Percentiles rank a stretch among this genome's conserved stretches.
phyloP scores from a whole-genome alignment of 352 stramenopile species.

The Nothophytophthora sp. region DNA sequence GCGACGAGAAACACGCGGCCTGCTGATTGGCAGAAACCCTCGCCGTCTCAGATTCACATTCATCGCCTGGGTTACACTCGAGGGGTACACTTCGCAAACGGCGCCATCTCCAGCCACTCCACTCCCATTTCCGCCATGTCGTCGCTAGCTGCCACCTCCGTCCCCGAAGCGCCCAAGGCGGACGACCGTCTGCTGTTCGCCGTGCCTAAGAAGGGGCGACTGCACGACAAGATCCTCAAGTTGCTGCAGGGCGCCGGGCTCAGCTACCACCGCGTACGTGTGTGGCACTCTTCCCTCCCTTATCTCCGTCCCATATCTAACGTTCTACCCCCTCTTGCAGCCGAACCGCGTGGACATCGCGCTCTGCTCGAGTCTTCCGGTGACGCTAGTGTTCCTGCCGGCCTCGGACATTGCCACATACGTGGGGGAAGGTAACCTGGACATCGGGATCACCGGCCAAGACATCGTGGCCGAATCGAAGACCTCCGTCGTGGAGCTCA shows the following conservation, averaged over 20 bases:
- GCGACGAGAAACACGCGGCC: no score
- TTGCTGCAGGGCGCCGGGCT: constrained; percentile 96
- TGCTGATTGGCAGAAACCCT: constrained; percentile 19
- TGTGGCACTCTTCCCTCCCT: no score
- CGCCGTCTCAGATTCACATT: constrained; percentile 2
- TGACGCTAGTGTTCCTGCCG: constrained; percentile 98
- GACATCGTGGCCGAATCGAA: constrained; percentile 94
- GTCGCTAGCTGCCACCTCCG: neutral
- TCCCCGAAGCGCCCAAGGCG: constrained; percentile 24
- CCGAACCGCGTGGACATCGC: constrained; percentile 92
- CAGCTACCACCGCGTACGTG: constrained; percentile 91
- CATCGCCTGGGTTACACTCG: no score
- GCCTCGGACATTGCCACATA: constrained; percentile 98
- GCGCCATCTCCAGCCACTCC: constrained; percentile 13
- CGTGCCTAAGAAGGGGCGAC: constrained; percentile 97
- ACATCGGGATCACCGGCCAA: constrained; percentile 98
- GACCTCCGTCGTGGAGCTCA: constrained; percentile 91
- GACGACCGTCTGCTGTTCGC: constrained; percentile 90
- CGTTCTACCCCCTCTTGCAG: no score
- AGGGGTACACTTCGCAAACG: no score
- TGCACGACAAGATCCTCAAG: constrained; percentile 96
- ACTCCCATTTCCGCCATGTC: constrained; percentile 16
- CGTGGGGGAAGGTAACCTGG: constrained; percentile 97
- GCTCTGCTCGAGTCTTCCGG: constrained; percentile 91
- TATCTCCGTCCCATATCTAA: no score